Conservation (phyloP, 1,284 basidiomycete species). For the Heterobasidion annosum region DNA sequence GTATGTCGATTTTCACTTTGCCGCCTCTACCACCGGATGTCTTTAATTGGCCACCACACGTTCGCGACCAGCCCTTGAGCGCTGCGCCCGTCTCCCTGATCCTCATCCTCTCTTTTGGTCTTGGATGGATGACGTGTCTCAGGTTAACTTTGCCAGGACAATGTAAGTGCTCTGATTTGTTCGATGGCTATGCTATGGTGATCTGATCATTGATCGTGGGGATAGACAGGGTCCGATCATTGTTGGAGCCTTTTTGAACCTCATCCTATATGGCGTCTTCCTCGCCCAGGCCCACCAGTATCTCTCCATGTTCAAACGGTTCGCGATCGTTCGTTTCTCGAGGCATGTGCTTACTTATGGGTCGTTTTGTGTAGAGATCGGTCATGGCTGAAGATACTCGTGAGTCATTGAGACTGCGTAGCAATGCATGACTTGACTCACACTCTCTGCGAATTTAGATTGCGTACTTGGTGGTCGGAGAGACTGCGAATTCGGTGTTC, state of each 20-base stretch:
- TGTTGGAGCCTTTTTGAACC: not conserved
- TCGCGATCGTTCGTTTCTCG: not conserved
- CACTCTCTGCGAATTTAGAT: not conserved
- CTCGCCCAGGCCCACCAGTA: not conserved
- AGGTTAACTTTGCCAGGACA: not conserved
- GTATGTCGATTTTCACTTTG: too few relatives aligned
- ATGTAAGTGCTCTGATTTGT: not conserved
- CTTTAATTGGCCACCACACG: too few relatives aligned
- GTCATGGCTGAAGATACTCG: not conserved
- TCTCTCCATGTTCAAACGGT: not conserved
- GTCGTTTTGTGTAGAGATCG: not conserved
- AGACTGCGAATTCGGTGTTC: not conserved
- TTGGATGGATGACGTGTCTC: not conserved
- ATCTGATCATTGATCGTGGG: not conserved
- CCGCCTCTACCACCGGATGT: too few relatives aligned
- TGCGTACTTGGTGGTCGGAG: not conserved
- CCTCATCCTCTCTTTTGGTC: too few relatives aligned
- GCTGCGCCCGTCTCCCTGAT: too few relatives aligned
- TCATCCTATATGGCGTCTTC: not conserved
- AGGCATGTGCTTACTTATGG: not conserved
- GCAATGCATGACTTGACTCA: not conserved
- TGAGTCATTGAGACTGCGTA: not conserved
- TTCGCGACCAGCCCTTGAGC: too few relatives aligned
- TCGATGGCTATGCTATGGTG: not conserved
- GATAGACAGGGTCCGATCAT: not conserved